Base-by-base conservation (phyloP, 2,329 filamentous ascomycete genomes). In the Sporothrix variecibatus region DNA sequence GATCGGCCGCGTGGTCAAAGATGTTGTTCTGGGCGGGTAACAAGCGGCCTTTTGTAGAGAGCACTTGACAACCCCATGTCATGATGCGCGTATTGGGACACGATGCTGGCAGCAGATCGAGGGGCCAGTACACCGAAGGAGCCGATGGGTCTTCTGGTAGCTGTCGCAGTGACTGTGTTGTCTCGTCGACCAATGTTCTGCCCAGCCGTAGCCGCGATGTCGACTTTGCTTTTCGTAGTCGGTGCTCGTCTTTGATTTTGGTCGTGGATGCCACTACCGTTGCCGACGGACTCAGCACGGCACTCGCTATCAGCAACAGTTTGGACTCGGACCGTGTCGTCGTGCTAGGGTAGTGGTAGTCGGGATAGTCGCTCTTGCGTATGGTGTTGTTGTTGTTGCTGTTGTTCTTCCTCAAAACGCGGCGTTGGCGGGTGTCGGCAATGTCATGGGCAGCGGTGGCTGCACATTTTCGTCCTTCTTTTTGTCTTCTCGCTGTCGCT, bases 11-110 rank as follows among this genome's bases (percentile, higher is more conserved):
- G 68, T 81, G 79, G 8, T 78, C 78, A 71, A 81, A 80, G 11
- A 81, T 76, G 69, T 79, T 78, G 12, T 77, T 78, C 72, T 81
- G 80, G 0, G 76, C 77, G 0, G 78, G 78, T 0, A 79, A 75
- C 6, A 80, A 77, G 38, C 79, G 76, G 40, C 77, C 77, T 53
- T 79, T 76, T 0, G 76, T 73, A 0, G 77, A 75, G 0, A 81
- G 76, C 1, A 78, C 79, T 40, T 79, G 79, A 72, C 79, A 81
- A 2, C 80, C 81, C 80, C 79, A 82, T 3, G 78, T 80, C 6
- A 79, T 76, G 8, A 82, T 76, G 26, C 81, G 76, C 4, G 78
- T 75, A 17, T 77, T 78, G 2, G 79, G 79, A 46, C 80, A 81
- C 31, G 80, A 78, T 5, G 77, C 72, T 0, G 81, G 80, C 1